Percentiles rank a stretch among this genome's conserved stretches.
These are phyloP conservation scores for Hericium erinaceus DNA, from an alignment of 768 basidiomycete species.

Conservation along the genomic window DNA sequence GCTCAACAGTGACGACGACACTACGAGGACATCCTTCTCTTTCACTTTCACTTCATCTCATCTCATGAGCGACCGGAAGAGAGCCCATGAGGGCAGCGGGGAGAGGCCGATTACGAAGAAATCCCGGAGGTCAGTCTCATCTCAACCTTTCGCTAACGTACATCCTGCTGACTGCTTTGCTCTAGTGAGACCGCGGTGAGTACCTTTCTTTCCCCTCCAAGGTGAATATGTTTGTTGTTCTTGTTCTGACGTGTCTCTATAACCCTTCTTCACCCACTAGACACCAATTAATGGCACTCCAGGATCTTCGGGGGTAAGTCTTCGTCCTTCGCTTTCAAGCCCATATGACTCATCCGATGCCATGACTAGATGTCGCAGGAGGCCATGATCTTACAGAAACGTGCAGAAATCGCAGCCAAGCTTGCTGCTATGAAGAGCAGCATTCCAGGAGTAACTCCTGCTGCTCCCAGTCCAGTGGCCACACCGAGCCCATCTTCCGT, in stretches of 20 bases:
- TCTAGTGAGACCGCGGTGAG: conserved; percentile 63
- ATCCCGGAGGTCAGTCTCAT: conserved; percentile 49
- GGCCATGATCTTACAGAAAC: conserved; percentile 73
- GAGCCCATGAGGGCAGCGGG: conserved; percentile 7
- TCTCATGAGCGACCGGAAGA: conserved; percentile 13
- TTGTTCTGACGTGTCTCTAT: conserved; percentile 58
- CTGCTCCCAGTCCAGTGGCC: conserved; percentile 19
- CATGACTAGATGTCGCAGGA: conserved; percentile 37
- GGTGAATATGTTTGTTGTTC: conserved; percentile 60
- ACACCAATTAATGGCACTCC: conserved; percentile 38
- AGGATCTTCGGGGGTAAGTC: neutral
- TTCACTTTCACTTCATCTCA: neutral
- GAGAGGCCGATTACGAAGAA: conserved; percentile 9
- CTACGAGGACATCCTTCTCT: neutral
- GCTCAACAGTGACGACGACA: neutral
- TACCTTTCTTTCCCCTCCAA: conserved; percentile 37
- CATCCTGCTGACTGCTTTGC: conserved; percentile 15
- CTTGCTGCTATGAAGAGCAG: conserved; percentile 44
- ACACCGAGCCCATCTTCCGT: conserved; percentile 18
- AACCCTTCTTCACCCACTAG: conserved; percentile 49
- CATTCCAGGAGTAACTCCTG: conserved; percentile 9
- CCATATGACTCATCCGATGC: neutral
- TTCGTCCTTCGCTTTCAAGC: neutral
- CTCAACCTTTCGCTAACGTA: neutral
- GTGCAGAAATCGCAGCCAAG: conserved; percentile 80